Conservation (phyloP, 2,329 filamentous ascomycete species). For the Alternaria alternata region DNA sequence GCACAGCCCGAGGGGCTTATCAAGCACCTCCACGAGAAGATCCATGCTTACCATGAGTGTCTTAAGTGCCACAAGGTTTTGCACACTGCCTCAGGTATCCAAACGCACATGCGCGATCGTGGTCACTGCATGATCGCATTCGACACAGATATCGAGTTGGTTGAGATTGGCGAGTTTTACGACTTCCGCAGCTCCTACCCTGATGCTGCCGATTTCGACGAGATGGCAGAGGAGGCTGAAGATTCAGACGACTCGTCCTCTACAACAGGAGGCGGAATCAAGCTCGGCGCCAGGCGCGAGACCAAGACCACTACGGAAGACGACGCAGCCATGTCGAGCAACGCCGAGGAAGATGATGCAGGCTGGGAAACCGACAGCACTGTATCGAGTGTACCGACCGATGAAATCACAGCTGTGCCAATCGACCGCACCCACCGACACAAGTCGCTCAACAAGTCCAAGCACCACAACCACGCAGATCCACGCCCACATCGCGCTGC, state of each 20-base stretch:
- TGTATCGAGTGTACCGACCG: slow-evolving; percentile 83
- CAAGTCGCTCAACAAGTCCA: slow-evolving; percentile 74
- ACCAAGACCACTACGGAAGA: slow-evolving; percentile 50
- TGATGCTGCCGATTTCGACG: slow-evolving; percentile 72
- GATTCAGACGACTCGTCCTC: slow-evolving; percentile 57
- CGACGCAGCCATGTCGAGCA: slow-evolving; percentile 51
- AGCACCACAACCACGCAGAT: slow-evolving; percentile 77
- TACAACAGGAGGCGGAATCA: slow-evolving; percentile 66
- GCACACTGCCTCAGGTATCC: slow-evolving; percentile 78
- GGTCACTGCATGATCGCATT: slow-evolving; percentile 98
- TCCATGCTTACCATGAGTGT: slow-evolving; percentile 83
- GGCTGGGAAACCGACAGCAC: slow-evolving; percentile 97
- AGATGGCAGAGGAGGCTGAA: slow-evolving; percentile 51
- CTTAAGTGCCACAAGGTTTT: slow-evolving; percentile 87
- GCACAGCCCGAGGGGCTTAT: slow-evolving; percentile 84
- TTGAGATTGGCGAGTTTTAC: slow-evolving; percentile 95
- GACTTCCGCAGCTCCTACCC: slow-evolving; percentile 97
- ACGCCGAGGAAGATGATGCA: slow-evolving; percentile 70
- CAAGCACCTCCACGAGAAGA: slow-evolving; percentile 78
- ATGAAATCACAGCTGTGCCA: slow-evolving; percentile 80
- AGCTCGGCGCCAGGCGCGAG: slow-evolving; percentile 70
- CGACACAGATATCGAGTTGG: slow-evolving; percentile 84
- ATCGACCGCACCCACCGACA: slow-evolving; percentile 77
- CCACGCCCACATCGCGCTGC: slow-evolving; percentile 75
- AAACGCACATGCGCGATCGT: slow-evolving; percentile 97